Conservation (phyloP, 768 basidiomycete genomes). For the Podaxis sp. region DNA sequence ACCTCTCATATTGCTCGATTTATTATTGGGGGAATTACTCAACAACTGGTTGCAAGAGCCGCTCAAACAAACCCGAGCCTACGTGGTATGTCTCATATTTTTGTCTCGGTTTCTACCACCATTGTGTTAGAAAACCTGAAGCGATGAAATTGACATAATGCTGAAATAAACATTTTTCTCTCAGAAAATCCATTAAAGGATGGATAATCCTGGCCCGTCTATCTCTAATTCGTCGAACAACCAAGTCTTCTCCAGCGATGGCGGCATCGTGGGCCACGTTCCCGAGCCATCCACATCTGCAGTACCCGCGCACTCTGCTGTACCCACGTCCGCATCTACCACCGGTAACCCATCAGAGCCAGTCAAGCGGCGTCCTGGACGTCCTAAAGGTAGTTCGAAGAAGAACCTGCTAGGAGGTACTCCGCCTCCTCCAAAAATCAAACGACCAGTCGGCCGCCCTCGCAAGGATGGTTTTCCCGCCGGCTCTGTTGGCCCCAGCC, state of each 20-base stretch:
- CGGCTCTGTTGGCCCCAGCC: conserved; percentile 58
- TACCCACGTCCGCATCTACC: conserved; percentile 1
- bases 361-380: conserved; percentile 67
- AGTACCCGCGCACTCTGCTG: not conserved
- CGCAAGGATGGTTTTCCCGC: conserved; percentile 82
- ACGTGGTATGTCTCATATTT: conserved; percentile 11
- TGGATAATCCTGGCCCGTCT: conserved; percentile 15
- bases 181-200: conserved; percentile 12
- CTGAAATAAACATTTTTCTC: conserved; percentile 16
- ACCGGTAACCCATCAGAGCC: conserved; percentile 18
- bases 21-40: not conserved
- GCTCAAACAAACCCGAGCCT: not conserved
- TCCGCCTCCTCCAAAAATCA: conserved; percentile 47
- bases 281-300: conserved; percentile 4
- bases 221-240: conserved; percentile 14
- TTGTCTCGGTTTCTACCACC: conserved; percentile 8
- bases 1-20: not conserved
- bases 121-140: not conserved
- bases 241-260: conserved; percentile 9
- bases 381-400: conserved; percentile 81
- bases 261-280: conserved; percentile 11
- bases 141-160: conserved; percentile 6
- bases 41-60: not conserved
- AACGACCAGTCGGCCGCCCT: conserved; percentile 79
- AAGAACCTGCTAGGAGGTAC: conserved; percentile 45